phyloP scores from a whole-genome alignment of 129 eudicot species.

The Tagetes patula region DNA sequence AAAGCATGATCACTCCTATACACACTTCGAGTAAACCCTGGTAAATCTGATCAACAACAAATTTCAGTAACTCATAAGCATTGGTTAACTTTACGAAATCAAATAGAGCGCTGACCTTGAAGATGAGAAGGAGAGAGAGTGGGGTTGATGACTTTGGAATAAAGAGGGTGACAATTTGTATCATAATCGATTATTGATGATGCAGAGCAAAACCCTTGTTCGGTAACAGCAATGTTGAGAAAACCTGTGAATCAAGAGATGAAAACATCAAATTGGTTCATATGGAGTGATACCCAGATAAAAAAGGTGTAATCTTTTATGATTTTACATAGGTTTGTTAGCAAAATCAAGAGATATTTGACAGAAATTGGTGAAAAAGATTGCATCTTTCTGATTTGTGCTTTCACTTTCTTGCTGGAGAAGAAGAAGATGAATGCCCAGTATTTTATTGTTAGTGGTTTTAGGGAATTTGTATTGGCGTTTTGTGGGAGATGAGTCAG shows the following conservation, averaged over 20 bases:
- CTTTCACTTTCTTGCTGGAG: neutral
- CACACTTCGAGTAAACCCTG: conserved; percentile 93
- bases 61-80: conserved; percentile 1
- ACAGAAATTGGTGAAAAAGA: conserved; percentile 33
- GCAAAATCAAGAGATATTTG: conserved; percentile 39
- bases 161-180: conserved; percentile 47
- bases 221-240: conserved; percentile 33
- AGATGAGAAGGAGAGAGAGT: conserved; percentile 92
- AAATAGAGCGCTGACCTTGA: conserved; percentile 54
- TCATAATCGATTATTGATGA: conserved; percentile 43
- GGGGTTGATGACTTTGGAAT: conserved; percentile 80
- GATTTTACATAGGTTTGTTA: conserved; percentile 39
- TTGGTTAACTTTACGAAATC: neutral
- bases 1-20: conserved; percentile 90
- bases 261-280: neutral
- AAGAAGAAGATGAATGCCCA: conserved; percentile 12
- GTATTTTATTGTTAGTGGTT: conserved; percentile 27
- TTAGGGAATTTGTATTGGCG: conserved; percentile 23
- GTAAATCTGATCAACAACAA: conserved; percentile 64
- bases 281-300: neutral
- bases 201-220: conserved; percentile 89
- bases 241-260: conserved; percentile 44
- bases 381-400: conserved; percentile 38
- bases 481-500: conserved; percentile 42
- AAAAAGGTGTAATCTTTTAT: conserved; percentile 14